Conservation (phyloP, 306 rosid genomes). For the Lotus japonicus region DNA sequence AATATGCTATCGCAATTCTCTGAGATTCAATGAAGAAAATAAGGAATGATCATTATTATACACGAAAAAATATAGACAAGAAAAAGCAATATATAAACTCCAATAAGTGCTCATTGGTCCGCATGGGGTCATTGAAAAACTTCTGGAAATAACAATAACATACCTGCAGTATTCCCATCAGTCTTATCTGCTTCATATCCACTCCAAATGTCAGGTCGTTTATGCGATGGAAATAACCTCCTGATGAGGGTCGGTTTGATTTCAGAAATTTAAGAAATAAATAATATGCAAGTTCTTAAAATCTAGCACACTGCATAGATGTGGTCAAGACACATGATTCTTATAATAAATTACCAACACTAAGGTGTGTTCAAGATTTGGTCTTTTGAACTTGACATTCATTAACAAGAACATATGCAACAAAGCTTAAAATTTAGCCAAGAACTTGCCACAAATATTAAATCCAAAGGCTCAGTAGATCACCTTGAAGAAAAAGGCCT, state of each 20-base stretch:
- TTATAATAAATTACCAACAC: neutral
- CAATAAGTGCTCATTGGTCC: too few relatives aligned
- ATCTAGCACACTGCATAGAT: neutral
- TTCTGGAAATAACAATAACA: too few relatives aligned
- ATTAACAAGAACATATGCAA: neutral
- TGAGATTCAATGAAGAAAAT: constrained; percentile 24
- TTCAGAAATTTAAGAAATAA: neutral
- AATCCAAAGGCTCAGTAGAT: constrained; percentile 7
- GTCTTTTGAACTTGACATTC: neutral
- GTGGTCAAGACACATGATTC: neutral
- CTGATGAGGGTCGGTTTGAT: constrained; percentile 31
- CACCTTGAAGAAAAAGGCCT: constrained; percentile 95
- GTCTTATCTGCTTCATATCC: constrained; percentile 64
- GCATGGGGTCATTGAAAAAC: too few relatives aligned
- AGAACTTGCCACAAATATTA: neutral
- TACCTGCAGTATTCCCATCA: constrained; percentile 93
- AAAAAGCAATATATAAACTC: too few relatives aligned
- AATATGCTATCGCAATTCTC: constrained; percentile 88
- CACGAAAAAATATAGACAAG: neutral
- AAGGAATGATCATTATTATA: neutral
- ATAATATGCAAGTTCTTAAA: neutral
- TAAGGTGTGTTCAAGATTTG: neutral
- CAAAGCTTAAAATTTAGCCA: neutral
- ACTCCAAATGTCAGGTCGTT: constrained; percentile 82
- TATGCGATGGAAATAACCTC: constrained; percentile 83